phyloP scores from a whole-genome alignment of 805 yeast species.

The Candida rishiriensis region DNA sequence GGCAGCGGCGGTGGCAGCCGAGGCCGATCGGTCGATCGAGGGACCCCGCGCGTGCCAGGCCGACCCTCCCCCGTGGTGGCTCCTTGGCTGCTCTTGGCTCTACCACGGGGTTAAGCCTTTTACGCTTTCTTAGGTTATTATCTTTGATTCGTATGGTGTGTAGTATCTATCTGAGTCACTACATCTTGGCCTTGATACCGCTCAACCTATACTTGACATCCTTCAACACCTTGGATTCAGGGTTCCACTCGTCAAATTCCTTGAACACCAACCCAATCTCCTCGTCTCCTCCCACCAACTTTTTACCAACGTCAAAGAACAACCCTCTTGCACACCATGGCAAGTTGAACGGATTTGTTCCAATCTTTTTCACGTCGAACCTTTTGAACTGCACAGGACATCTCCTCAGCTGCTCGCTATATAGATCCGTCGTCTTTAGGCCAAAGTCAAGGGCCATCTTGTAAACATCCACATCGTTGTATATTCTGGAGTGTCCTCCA shows the following conservation, averaged over 20 bases:
- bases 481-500: slow-evolving; percentile 89
- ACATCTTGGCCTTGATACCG: slow-evolving; percentile 31
- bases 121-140: too few relatives aligned
- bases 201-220: slow-evolving; percentile 64
- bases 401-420: neutral
- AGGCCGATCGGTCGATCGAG: too few relatives aligned
- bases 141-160: too few relatives aligned
- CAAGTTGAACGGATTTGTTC: slow-evolving; percentile 75
- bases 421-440: slow-evolving; percentile 57
- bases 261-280: slow-evolving; percentile 58
- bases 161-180: too few relatives aligned
- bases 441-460: slow-evolving; percentile 72
- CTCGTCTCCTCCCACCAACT: slow-evolving; percentile 38
- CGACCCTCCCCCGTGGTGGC: too few relatives aligned
- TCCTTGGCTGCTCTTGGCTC: too few relatives aligned
- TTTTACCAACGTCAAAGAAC: slow-evolving; percentile 45
- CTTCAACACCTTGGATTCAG: slow-evolving; percentile 74
- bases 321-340: slow-evolving; percentile 94
- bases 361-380: slow-evolving; percentile 63
- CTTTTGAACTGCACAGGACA: slow-evolving; percentile 25
- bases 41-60: too few relatives aligned
- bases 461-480: slow-evolving; percentile 81
- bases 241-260: slow-evolving; percentile 83
- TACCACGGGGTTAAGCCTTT: too few relatives aligned
- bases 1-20: too few relatives aligned